Percentiles rank a stretch among this genome's conserved stretches.
These are phyloP conservation scores for Pichia scutulata DNA, from an alignment of 805 yeast genomes.

Conservation along the genomic window DNA sequence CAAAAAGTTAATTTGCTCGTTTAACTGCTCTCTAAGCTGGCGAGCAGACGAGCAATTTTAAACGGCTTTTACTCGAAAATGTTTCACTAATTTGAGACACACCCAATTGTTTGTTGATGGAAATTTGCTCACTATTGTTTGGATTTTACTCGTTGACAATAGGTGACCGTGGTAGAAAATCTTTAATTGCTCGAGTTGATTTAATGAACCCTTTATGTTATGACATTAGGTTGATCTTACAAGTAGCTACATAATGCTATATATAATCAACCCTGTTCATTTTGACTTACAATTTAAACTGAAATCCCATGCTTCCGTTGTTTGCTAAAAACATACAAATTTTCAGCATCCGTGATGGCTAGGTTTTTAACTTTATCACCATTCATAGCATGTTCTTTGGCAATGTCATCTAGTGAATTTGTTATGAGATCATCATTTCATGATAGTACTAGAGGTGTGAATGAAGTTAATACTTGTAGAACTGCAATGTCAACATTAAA, in stretches of 20 bases:
- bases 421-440: not conserved
- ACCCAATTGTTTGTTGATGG: not conserved
- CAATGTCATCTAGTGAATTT: not conserved
- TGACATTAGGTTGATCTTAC: no score
- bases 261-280: no score
- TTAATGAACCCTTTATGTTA: not conserved
- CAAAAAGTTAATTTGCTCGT: not conserved
- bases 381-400: not conserved
- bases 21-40: no score
- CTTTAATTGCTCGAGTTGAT: not conserved
- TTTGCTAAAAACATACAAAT: no score
- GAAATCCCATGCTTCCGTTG: no score
- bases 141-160: not conserved
- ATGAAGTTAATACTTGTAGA: constrained; percentile 14
- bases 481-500: constrained; percentile 1
- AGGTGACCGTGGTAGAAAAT: not conserved
- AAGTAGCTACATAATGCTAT: no score
- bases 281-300: no score
- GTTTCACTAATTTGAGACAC: not conserved
- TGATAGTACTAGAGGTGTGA: constrained; percentile 2
- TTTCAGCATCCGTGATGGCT: not conserved
- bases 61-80: no score
- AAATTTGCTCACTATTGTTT: not conserved
- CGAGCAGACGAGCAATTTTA: no score
- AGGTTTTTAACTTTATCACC: not conserved